Percentiles rank a stretch among this genome's conserved stretches.
Conservation (phyloP, 352 stramenopile genomes). For the Pythium aquatile region DNA sequence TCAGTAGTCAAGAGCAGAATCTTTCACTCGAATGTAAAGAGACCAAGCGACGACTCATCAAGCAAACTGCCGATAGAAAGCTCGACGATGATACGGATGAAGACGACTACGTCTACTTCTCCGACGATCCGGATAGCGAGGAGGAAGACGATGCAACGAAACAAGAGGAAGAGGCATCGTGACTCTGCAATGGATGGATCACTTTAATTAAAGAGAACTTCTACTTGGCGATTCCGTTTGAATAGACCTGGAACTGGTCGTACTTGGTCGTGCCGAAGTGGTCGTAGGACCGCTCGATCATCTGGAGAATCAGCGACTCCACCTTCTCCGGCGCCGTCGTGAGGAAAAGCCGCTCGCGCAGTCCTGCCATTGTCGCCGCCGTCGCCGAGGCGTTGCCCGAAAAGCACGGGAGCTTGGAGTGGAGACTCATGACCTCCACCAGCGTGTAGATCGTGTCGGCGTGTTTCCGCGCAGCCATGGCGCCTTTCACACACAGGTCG, state of each 20-base stretch:
- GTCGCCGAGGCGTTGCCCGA: constrained; percentile 27
- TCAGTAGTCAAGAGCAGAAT: neutral
- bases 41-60: neutral
- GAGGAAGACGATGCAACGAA: neutral
- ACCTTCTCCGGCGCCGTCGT: constrained; percentile 66
- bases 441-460: constrained; percentile 94
- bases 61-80: neutral
- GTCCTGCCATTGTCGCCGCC: constrained; percentile 33
- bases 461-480: constrained; percentile 90
- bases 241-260: constrained; percentile 92
- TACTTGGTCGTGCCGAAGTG: constrained; percentile 97
- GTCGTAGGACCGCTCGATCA: constrained; percentile 94
- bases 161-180: neutral
- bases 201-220: neutral
- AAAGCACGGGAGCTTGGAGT: constrained; percentile 80
- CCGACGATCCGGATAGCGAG: constrained; percentile 10
- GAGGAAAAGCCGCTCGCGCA: constrained; percentile 72
- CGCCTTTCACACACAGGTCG: constrained; percentile 93
- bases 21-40: neutral
- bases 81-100: constrained; percentile 5
- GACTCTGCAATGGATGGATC: neutral
- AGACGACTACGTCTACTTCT: constrained; percentile 28
- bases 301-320: constrained; percentile 67
- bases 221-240: constrained; percentile 88
- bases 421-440: constrained; percentile 93